These are phyloP conservation scores for Pythium chondricola DNA, from an alignment of 352 stramenopile species.

Conservation along the genomic window DNA sequence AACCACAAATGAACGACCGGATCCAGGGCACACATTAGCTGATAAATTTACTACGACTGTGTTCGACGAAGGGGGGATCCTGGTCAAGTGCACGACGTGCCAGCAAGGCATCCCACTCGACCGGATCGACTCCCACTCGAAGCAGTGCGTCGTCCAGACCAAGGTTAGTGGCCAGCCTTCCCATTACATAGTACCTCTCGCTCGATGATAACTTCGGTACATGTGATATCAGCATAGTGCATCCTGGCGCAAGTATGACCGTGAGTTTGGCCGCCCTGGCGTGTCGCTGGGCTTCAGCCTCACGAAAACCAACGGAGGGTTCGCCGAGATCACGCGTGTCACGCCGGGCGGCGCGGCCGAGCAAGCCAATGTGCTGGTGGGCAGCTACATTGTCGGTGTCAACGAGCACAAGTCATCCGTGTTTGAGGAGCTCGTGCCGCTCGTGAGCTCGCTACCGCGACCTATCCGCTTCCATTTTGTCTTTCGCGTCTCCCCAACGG, in stretches of 20 bases:
- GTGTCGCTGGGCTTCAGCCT: constrained; percentile 64
- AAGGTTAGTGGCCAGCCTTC: constrained; percentile 21
- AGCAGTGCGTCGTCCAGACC: constrained; percentile 37
- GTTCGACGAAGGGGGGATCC: constrained; percentile 1
- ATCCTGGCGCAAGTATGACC: constrained; percentile 58
- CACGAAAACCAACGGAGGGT: constrained; percentile 55
- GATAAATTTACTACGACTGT: too few species aligned
- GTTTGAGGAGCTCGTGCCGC: constrained; percentile 69
- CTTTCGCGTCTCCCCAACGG: constrained; percentile 15
- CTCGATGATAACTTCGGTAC: not conserved
- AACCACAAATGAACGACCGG: too few species aligned
- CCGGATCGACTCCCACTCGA: constrained; percentile 57
- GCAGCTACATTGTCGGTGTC: constrained; percentile 69
- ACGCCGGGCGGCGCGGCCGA: constrained; percentile 51
- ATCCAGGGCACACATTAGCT: too few species aligned
- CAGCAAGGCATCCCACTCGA: constrained; percentile 34
- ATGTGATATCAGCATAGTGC: not conserved
- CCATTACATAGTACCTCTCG: not conserved
- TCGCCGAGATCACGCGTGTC: constrained; percentile 68
- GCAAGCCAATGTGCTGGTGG: constrained; percentile 50
- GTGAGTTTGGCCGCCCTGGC: constrained; percentile 32
- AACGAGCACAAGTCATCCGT: constrained; percentile 46
- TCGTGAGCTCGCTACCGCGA: constrained; percentile 38
- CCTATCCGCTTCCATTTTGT: constrained; percentile 70
- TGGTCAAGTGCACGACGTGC: constrained; percentile 74